Base-by-base conservation (phyloP, 805 yeast species). In the Candida ponderosae region DNA sequence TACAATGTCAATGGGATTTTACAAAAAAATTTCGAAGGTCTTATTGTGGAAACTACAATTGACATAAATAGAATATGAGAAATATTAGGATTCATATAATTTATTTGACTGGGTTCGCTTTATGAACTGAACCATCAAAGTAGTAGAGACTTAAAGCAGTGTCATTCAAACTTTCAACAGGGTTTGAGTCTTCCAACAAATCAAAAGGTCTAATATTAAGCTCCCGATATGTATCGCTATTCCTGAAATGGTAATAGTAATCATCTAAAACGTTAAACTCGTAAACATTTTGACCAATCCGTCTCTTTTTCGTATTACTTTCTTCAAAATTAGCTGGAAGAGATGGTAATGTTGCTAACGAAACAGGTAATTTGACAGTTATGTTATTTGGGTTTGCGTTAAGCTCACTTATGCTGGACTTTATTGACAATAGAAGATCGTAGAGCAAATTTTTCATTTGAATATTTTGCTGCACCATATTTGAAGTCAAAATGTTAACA, bases 341-440 rank as follows among this genome's bases (percentile, higher is more conserved):
- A 5, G 48, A 45, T 6, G 57, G 53, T 8, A 49, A 37, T 18
- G 45, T 51, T 24, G 44, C 19, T 18, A 51, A 39, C 3, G 59
- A 50, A 1, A 53, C 40, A 6, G 62, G 58, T 8, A 53, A 39
- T 32, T 30, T 27, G 39, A 40, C 40, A 20, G 54, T 50, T 17
- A 52, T 46, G 34, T 42, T 44, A 5, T 42, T 45, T 14, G 59
- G 60, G 30, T 50, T 43, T 9, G 51, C 37, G 32, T 46, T 52
- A 21, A 51, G 30, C 27, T 56, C 60, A 31, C 42, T 49, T 8
- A 56, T 49, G 31, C 44, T 49, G 4, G 59, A 45, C 50, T 76
- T 78, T 48, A 77, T 59, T 1, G 81, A 68, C 9, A 76, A 56
- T 27, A 79, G 56, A 38, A 78, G 65, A 49, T 79, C 86, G 50